Percentiles rank a stretch among this genome's conserved stretches.
Conservation (phyloP, 148 eudicot genomes). For the Spergularia bocconei region DNA sequence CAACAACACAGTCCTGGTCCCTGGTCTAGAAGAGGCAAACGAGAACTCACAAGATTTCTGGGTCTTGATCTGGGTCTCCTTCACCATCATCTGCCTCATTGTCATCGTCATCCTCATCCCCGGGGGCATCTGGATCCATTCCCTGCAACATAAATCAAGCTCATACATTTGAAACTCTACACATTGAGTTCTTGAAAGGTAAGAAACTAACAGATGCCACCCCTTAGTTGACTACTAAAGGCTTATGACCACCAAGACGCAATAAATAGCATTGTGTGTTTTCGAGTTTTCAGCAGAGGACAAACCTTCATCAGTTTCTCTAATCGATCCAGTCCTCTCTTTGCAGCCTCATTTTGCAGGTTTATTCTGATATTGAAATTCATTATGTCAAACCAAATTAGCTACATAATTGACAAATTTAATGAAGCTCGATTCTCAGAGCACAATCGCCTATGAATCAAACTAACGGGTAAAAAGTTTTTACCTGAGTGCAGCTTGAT, state of each 20-base stretch:
- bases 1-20: background rate
- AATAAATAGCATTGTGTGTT: background rate
- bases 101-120: conserved; percentile 96
- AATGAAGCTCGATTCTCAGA: background rate
- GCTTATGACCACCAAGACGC: background rate
- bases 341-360: conserved; percentile 88
- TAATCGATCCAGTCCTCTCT: conserved; percentile 84
- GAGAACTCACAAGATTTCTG: conserved; percentile 57
- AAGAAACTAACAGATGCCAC: background rate
- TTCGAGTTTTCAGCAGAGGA: background rate
- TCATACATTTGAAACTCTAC: background rate
- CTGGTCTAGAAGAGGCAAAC: background rate
- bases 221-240: background rate
- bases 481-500: conserved; percentile 90
- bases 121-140: conserved; percentile 96
- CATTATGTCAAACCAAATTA: background rate
- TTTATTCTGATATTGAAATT: conserved; percentile 53
- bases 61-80: conserved; percentile 82
- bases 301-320: conserved; percentile 95
- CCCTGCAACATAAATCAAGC: conserved; percentile 47
- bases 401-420: background rate
- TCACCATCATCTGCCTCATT: conserved; percentile 87
- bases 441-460: no score
- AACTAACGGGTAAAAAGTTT: background rate
- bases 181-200: background rate